Base-by-base conservation (phyloP, 2,329 filamentous ascomycete genomes). In the Aspergillus hiratsukae region DNA sequence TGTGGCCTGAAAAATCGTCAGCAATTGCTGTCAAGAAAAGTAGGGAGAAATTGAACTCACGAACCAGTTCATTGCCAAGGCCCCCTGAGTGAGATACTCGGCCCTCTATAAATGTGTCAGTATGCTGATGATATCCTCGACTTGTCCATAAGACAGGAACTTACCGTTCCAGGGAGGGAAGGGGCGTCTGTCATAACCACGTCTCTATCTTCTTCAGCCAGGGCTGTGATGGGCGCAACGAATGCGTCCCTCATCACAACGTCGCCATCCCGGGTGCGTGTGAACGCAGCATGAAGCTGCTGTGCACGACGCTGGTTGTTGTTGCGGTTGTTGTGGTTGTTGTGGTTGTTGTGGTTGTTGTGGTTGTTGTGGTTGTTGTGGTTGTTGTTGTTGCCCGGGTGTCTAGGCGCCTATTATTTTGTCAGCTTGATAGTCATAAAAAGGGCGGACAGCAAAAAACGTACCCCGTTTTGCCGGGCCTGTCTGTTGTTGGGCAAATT, bases 201-300 rank as follows among this genome's bases (percentile, higher is more conserved):
- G 25, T 54, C 51, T 21, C 31, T 21, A 4, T 27, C 31, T 21
- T 40, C 45, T 31, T 49, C 29, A 25, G 37, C 10, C 52, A 17
- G 45, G 40, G 23, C 31, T 29, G 11, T 27, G 45, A 40, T 37
- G 37, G 48, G 28, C 21, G 17, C 23, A 21, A n/a, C 23, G 17
- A 23, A 37, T 37, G 46, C 45, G 45, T 54, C 52, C 28, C 17
- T 25, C 52, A 53, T 53, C 29, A 53, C 48, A n/a, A 37, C 23
- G 45, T 53, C 52, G 31, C 43, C 52, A 41, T 53, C 52, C 52
- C 52, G 19, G 45, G 45, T 21, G 43, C 43, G 19, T 25, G 43
- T 25, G 23, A 25, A 25, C 14, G 43, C 43, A 25, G 21, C 11
- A 23, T 3, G 21, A 25, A 23, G 19, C 23, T 46, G 21, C 19